Base-by-base conservation (phyloP, 2,329 filamentous ascomycete genomes). In the Daldinia sp. region DNA sequence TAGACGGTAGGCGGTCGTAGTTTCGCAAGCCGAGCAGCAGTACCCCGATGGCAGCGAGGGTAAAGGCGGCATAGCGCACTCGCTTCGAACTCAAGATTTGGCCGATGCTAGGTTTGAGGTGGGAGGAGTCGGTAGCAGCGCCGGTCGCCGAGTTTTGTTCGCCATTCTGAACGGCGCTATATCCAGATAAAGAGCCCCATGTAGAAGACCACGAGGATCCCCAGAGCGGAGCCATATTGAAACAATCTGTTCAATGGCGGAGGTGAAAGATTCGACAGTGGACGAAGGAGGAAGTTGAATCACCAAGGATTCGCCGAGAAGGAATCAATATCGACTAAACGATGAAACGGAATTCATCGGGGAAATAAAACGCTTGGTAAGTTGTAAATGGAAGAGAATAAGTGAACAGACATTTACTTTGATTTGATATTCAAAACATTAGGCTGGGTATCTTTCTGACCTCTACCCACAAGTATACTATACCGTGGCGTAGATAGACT, bases 51-150 rank as follows among this genome's bases (percentile, higher is more conserved):
- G 67, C 56, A 37, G 72, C 65, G 39, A 77, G 50, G 66, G 74
- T 71, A 33, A 74, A 71, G 20, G 63, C 71, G 6, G 71, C 65
- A 41, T 77, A 77, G 20, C 78, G 78, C 12, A 79, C 74, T 39
- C 75, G 72, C 60, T 78, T 80, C n/a, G 79, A 81, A 37, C 74
- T 75, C 5, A 82, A 67, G 41, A 82, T 76, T 72, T 81, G 77
- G 9, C 70, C 72, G 23, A 81, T 48, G 50, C 75, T 81, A 18
- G 80, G 80, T 68, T 79, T 68, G 61, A 79, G 65, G 73, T 78
- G 58, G 20, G 73, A 71, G 9, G 73, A 72, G n/a, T 72, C 70
- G 44, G 69, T 61, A 41, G 75, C 50, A 28, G 68, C 56, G 30
- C 60, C 67, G 6, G 68, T 35, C 23, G 71, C 50, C 28, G 66